Percentiles rank a stretch among this genome's conserved stretches.
Conservation (phyloP, 1,284 basidiomycete genomes). For the Serendipita sp. region DNA sequence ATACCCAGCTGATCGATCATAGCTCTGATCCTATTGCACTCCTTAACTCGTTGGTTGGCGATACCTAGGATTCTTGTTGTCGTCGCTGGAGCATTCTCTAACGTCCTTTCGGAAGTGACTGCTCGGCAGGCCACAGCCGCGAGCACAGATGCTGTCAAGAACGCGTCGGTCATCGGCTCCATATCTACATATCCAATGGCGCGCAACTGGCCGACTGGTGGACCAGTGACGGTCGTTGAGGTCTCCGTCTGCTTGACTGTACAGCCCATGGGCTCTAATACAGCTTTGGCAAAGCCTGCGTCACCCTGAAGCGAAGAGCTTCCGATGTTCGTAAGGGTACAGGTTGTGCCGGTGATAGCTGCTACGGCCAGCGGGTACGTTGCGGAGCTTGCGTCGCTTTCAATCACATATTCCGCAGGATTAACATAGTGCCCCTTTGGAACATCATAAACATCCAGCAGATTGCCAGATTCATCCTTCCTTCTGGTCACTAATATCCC, state of each 20-base stretch:
- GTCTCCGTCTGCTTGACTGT: constrained; percentile 74
- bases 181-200: constrained; percentile 87
- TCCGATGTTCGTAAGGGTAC: constrained; percentile 89
- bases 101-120: constrained; percentile 23
- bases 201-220: constrained; percentile 64
- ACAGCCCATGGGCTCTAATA: constrained; percentile 93
- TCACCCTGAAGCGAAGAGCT: constrained; percentile 88
- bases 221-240: constrained; percentile 88
- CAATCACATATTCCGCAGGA: constrained; percentile 76
- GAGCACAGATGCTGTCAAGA: constrained; percentile 86
- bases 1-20: constrained; percentile 91
- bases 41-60: constrained; percentile 96
- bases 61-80: constrained; percentile 84
- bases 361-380: constrained; percentile 96
- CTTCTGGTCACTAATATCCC: constrained; percentile 69
- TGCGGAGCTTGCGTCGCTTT: constrained; percentile 89
- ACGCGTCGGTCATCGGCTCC: constrained; percentile 99
- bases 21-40: constrained; percentile 91
- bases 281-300: constrained; percentile 85
- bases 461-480: constrained; percentile 48
- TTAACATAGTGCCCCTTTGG: constrained; percentile 70
- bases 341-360: constrained; percentile 87
- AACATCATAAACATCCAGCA: constrained; percentile 76
- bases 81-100: constrained; percentile 23
- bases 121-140: constrained; percentile 69